phyloP scores from a whole-genome alignment of 345 rosid genomes.

The Anastatica hierochuntica region DNA sequence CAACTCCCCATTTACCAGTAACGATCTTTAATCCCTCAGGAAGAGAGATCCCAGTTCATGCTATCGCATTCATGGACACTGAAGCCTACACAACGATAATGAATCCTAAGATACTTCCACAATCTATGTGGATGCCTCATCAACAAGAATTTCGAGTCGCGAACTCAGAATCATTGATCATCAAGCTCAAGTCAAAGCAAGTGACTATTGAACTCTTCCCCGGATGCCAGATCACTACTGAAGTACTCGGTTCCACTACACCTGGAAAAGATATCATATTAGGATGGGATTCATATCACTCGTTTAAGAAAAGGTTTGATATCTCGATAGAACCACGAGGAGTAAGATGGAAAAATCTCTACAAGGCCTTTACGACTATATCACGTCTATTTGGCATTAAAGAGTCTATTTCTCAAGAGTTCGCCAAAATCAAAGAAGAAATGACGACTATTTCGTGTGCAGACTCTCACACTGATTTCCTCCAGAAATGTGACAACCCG shows the following conservation, averaged over 20 bases:
- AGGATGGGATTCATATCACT: background rate
- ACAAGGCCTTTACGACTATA: background rate
- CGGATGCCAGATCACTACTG: background rate
- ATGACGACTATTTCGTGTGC: background rate
- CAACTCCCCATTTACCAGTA: background rate
- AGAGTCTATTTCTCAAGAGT: rapidly evolving
- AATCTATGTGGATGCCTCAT: background rate
- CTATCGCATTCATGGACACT: background rate
- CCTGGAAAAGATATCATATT: background rate
- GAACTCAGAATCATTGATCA: background rate
- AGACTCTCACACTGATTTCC: background rate
- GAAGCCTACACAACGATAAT: background rate
- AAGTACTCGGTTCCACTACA: background rate
- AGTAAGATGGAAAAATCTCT: background rate
- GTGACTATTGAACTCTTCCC: background rate
- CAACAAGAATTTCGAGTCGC: background rate
- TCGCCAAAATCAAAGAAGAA: background rate
- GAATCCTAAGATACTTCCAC: background rate
- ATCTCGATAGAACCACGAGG: background rate
- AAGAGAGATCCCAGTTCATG: background rate
- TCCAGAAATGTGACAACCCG: background rate
- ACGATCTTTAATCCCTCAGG: background rate
- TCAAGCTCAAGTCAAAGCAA: background rate
- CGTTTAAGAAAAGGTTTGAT: background rate
- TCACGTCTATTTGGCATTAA: background rate